Evolutionary conservation across 768 basidiomycete genomes (phyloP).

Genomic region (button mushroom (Agaricus bisporus)): DNA sequence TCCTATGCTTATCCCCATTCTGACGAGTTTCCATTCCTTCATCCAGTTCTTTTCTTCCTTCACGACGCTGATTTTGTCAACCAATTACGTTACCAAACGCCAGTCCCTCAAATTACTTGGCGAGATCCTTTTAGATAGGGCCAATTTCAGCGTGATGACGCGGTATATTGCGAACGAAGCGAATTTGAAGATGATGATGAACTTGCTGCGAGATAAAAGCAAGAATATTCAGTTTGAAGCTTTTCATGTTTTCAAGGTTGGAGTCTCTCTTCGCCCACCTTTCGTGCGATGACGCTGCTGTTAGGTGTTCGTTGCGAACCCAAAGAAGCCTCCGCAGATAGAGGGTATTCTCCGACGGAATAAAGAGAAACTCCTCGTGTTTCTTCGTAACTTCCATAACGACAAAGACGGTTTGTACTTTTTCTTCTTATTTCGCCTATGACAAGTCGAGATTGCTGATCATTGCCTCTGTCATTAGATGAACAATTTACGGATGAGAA

Average conservation of each 20-base stretch:
- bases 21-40: slow-evolving; percentile 10
- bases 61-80: slow-evolving; percentile 85
- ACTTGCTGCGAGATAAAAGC: slow-evolving; percentile 94
- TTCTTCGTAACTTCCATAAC: slow-evolving; percentile 93
- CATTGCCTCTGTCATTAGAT: slow-evolving; percentile 38
- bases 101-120: slow-evolving; percentile 97
- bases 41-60: slow-evolving; percentile 92
- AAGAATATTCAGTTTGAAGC: slow-evolving; percentile 99
- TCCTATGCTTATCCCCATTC: slow-evolving; percentile 8
- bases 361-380: slow-evolving; percentile 86
- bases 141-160: slow-evolving; percentile 99
- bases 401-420: slow-evolving; percentile 85
- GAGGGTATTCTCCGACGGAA: slow-evolving; percentile 87
- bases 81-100: slow-evolving; percentile 98
- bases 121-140: slow-evolving; percentile 95
- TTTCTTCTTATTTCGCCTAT: neutral
- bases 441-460: neutral
- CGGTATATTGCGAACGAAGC: slow-evolving; percentile 92
- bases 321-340: slow-evolving; percentile 96
- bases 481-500: slow-evolving; percentile 99
- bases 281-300: neutral
- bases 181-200: slow-evolving; percentile 99
- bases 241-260: slow-evolving; percentile 99
- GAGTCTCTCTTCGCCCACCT: slow-evolving; percentile 13
- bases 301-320: slow-evolving; percentile 96